Conservation (phyloP, 2,329 filamentous ascomycete genomes). For the Fusarium robinianum region DNA sequence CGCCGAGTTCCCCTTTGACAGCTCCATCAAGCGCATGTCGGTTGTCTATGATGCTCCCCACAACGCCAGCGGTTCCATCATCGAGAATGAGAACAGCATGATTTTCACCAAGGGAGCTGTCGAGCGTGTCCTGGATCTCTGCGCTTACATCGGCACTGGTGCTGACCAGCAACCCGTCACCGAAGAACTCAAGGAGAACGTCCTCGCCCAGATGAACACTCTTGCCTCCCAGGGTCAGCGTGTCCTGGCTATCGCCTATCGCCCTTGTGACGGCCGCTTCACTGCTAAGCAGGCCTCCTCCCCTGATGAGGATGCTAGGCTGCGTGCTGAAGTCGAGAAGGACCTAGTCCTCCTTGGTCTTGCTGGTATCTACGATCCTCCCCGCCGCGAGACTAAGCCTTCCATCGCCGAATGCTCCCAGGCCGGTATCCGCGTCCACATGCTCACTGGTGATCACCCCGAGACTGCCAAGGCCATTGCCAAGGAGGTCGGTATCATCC, state of each 20-base stretch:
- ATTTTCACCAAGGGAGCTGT: constrained; percentile 67
- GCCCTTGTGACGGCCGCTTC: constrained; percentile 59
- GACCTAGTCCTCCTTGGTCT: constrained; percentile 78
- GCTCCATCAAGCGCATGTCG: constrained; percentile 78
- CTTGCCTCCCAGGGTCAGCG: constrained; percentile 72
- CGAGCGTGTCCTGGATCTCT: constrained; percentile 63
- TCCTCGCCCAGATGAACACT: constrained; percentile 59
- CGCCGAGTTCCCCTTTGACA: constrained; percentile 79
- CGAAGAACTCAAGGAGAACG: constrained; percentile 53
- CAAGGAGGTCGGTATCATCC: constrained; percentile 77
- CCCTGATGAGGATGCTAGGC: constrained; percentile 47
- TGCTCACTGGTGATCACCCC: constrained; percentile 83
- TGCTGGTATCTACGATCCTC: constrained; percentile 84
- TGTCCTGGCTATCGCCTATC: constrained; percentile 72
- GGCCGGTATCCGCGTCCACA: constrained; percentile 79
- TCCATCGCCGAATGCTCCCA: constrained; percentile 72
- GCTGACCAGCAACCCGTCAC: constrained; percentile 52
- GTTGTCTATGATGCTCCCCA: constrained; percentile 66
- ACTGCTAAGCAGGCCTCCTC: constrained; percentile 41
- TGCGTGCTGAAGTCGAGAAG: constrained; percentile 67
- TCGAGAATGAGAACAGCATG: constrained; percentile 51
- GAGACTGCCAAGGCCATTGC: constrained; percentile 80
- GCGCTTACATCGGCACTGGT: constrained; percentile 52
- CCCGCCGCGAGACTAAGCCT: constrained; percentile 76
- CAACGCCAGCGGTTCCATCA: constrained; percentile 44